Conservation (phyloP, 176 grass and related monocot species). For the Carex parvula region DNA sequence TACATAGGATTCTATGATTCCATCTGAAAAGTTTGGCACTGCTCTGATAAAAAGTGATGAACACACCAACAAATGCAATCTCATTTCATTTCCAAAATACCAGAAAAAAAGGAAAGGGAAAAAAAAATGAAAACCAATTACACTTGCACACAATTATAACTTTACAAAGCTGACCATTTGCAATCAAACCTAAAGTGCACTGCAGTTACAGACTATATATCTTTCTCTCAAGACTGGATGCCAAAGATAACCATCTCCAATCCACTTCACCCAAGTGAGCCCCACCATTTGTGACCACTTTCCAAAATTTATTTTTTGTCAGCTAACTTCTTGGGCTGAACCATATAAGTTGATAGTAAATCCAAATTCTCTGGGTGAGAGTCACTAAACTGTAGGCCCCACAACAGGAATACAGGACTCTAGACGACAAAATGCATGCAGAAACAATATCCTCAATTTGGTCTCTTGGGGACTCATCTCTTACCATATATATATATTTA, state of each 20-base stretch:
- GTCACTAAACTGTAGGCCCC: constrained; percentile 2
- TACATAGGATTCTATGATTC: constrained; percentile 28
- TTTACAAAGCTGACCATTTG: constrained; percentile 25
- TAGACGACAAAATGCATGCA: constrained; percentile 1
- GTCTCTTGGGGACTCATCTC: neutral
- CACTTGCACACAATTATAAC: constrained; percentile 23
- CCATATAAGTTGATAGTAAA: constrained; percentile 6
- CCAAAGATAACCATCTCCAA: constrained; percentile 27
- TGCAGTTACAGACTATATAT: neutral
- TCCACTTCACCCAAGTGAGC: neutral
- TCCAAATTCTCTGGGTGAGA: constrained; percentile 18
- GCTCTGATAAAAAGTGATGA: constrained; percentile 7
- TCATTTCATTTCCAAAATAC: constrained; percentile 27
- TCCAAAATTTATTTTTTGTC: constrained; percentile 14
- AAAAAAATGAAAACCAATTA: constrained; percentile 18
- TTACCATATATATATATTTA: neutral
- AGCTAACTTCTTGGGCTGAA: neutral
- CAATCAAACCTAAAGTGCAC: constrained; percentile 25
- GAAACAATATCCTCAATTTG: neutral
- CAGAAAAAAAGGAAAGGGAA: neutral
- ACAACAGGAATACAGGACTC: neutral
- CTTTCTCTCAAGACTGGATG: neutral
- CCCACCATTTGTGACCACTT: constrained; percentile 16
- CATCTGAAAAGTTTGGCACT: constrained; percentile 20
- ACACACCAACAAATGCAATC: constrained; percentile 20